Percentiles rank a stretch among this genome's conserved stretches.
phyloP scores from a whole-genome alignment of 306 rosid species.

The Ziziphus jujuba region DNA sequence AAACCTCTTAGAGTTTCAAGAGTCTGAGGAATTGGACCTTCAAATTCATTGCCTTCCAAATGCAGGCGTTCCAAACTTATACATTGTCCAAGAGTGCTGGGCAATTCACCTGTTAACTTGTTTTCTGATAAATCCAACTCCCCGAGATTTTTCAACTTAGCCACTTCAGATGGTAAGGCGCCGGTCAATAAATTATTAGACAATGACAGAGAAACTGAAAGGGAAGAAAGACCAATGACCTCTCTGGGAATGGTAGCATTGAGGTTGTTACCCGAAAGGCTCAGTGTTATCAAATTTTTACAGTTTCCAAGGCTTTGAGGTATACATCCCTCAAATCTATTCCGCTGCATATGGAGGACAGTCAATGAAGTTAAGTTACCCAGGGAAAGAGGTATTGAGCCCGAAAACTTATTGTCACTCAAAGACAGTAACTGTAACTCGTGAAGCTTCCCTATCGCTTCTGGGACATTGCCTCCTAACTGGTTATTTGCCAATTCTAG shows the following conservation, averaged over 20 bases:
- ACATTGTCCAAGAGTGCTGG: constrained; percentile 31
- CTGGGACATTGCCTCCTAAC: too few relatives aligned
- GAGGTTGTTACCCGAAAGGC: constrained; percentile 37
- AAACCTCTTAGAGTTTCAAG: constrained; percentile 33
- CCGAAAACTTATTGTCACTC: too few relatives aligned
- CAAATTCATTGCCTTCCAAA: constrained; percentile 39
- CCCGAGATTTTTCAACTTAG: constrained; percentile 18
- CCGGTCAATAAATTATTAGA: constrained; percentile 40
- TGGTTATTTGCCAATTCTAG: too few relatives aligned
- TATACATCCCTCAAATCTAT: constrained; percentile 39
- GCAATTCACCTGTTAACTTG: constrained; percentile 37
- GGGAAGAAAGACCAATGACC: constrained; percentile 35
- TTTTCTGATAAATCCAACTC: constrained; percentile 32
- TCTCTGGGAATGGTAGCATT: constrained; percentile 38
- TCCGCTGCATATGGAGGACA: constrained; percentile 16
- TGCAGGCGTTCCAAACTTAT: constrained; percentile 26
- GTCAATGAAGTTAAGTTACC: constrained; percentile 41
- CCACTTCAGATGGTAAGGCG: constrained; percentile 34
- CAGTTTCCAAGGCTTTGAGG: constrained; percentile 41
- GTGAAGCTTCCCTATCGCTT: too few relatives aligned
- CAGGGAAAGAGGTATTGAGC: too few relatives aligned
- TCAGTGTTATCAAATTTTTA: constrained; percentile 5
- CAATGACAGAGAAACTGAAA: constrained; percentile 33
- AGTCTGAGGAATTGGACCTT: constrained; percentile 34
- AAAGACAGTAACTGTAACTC: too few relatives aligned